Evolutionary conservation across 139 green algal species (phyloP), one percentile per base, ranked within the genome.

Genomic region (Chlorella sp.): DNA sequence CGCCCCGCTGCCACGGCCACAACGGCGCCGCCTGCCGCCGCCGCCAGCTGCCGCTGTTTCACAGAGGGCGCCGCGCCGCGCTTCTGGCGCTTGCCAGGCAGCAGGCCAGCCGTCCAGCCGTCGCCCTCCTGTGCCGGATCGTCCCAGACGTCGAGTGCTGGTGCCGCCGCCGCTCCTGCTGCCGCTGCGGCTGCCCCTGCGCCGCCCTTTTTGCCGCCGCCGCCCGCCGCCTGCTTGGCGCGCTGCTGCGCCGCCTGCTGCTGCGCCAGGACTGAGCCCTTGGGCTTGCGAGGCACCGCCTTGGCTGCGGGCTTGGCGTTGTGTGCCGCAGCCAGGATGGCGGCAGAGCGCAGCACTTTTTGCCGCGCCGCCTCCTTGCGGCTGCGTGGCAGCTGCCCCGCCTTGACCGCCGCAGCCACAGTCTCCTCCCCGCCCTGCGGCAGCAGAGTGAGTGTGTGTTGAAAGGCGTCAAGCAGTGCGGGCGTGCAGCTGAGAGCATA

Each of bases 321-420:
- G 73, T 87, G 78, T 1, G 83, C 78, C 2, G 41, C 87, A 34
- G 70, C 20, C 64, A 90, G 67, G 68, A 90, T 88, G 69, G 83
- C 83, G 34, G 83, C 68, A 11, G 87, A 77, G 26, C 83, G 82
- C 17, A 79, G 76, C 44, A 88, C 46, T 65, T 73, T 85, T 36
- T 85, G 54, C 32, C 86, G 78, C 40, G 54, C 54, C 20, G 43
- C 56, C 73, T 74, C 36, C 75, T 90, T 90, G 43, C 56, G 56
- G 1, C 51, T 60, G 51, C 51, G 51, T 24, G 84, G 60, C 68
- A 88, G 56, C 58, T 48, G 22, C 16, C 58, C 51, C n/a, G 32
- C 68, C 43, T 51, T 43, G 11, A 64, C 79, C 22, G 79, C 68
- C 11, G 58, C 67, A 22, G 64, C 56, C 11, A 60, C 51, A 26